Base-by-base conservation (phyloP, 306 rosid genomes). In the Pyrus bretschneideri region DNA sequence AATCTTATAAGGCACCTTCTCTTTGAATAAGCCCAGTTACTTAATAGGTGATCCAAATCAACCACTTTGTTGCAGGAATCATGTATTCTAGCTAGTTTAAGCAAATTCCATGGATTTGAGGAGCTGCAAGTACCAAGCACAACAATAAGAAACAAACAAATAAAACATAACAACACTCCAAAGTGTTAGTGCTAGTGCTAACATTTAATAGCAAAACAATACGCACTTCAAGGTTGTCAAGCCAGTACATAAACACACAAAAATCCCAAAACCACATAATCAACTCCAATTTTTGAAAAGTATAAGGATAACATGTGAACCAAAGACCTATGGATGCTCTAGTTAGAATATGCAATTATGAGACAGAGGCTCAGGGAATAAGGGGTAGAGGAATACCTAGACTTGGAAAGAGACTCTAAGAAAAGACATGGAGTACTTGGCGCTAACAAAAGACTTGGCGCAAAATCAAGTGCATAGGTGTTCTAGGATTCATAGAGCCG, bases 1-100 rank as follows among this genome's bases (percentile, higher is more conserved):
- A 84, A 80, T 67, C 80, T 85, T 31, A 72, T 62, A 71, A 86
- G 80, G 76, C 90, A 85, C 69, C 91, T 88, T 86, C 87, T 89
- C 85, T 87, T 88, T 69, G 91, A 80, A 81, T 78, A 86, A 44
- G 93, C 87, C 93, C 89, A 88, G 80, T 87, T 86, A 72, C 87
- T 83, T 42, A 83, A 66, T 55, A 87, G 68, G 51, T 65, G 82
- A 73, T 82, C 89, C 78, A 86, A 87, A 30, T 78, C 73, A 2
- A 82, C 83, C 49, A 76, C 86, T 70, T 87, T 89, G 80, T 81
- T 79, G 68, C 83, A 83, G 11, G 85, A 72, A 73, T 46, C 70
- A 67, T 60, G 74, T 66, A 80, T 77, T 64, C 82, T 86, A 65
- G 63, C 60, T 9, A 81, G 57, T 35, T 72, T 76, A 11, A 71